A percentile compares a stretch with the other conserved stretches of the same genome.
phyloP scores from a whole-genome alignment of 169 alveolate species.

The Babesia sp. region DNA sequence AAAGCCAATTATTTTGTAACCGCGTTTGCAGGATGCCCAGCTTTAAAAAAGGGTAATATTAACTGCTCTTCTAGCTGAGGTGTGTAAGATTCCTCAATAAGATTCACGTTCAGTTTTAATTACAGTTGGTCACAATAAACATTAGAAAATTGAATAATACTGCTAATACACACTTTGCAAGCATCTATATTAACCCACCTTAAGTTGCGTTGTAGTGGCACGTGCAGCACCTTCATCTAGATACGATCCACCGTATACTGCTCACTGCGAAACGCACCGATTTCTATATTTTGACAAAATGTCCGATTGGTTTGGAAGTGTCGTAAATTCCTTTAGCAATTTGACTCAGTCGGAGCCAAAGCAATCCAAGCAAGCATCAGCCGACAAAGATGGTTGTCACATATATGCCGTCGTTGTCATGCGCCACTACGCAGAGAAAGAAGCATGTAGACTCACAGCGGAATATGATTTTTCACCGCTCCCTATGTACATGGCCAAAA shows the following conservation, averaged over 20 bases:
- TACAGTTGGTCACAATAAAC: too few relatives aligned
- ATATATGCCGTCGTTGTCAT: slow-evolving; percentile 64
- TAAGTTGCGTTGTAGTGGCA: background rate
- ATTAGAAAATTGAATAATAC: too few relatives aligned
- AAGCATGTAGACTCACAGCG: slow-evolving; percentile 67
- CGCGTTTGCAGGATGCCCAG: background rate
- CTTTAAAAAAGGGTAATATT: too few relatives aligned
- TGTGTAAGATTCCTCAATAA: slow-evolving; percentile 4
- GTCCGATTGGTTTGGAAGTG: slow-evolving; percentile 41
- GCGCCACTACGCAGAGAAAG: slow-evolving; percentile 62
- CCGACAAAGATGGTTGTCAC: slow-evolving; percentile 56
- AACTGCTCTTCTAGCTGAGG: background rate
- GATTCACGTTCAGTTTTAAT: too few relatives aligned
- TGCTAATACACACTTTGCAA: background rate
- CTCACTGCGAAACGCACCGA: background rate
- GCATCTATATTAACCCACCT: background rate
- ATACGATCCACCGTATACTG: background rate
- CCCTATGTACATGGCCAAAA: slow-evolving; percentile 62
- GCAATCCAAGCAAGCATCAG: background rate
- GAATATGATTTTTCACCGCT: slow-evolving; percentile 65
- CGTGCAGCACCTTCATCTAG: background rate
- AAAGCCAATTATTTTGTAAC: background rate
- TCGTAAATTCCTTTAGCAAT: slow-evolving; percentile 28
- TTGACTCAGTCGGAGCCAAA: slow-evolving; percentile 19
- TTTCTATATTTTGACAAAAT: background rate